These are phyloP conservation scores for Dothidotthia symphoricarpi DNA, from an alignment of 2,329 filamentous ascomycete genomes.

Conservation along the genomic window DNA sequence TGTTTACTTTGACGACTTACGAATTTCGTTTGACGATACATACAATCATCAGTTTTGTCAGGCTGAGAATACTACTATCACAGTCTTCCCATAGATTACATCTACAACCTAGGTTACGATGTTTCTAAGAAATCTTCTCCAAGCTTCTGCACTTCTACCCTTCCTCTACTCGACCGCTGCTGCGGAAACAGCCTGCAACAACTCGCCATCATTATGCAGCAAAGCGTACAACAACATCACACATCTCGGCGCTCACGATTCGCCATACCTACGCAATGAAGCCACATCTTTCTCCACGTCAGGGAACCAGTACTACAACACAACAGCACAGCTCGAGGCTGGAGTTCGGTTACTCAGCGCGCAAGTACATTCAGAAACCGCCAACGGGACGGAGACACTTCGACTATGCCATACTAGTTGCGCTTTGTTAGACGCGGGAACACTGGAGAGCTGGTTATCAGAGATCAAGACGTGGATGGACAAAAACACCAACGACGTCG, in stretches of 20 bases:
- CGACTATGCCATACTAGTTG: slow-evolving; percentile 70
- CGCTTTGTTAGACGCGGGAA: slow-evolving; percentile 65
- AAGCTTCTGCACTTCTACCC: slow-evolving; percentile 27
- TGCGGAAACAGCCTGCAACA: slow-evolving; percentile 66
- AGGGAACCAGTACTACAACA: slow-evolving; percentile 73
- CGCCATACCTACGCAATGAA: slow-evolving; percentile 66
- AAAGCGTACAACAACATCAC: slow-evolving; percentile 73
- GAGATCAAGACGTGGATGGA: slow-evolving; percentile 69
- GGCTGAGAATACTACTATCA: not conserved
- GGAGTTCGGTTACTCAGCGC: slow-evolving; percentile 70
- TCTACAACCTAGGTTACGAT: slow-evolving; percentile 19
- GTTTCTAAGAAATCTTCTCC: slow-evolving; percentile 31
- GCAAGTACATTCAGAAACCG: slow-evolving; percentile 64
- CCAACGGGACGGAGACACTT: slow-evolving; percentile 27
- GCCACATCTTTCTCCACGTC: slow-evolving; percentile 61
- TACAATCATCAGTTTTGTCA: not conserved
- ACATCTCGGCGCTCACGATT: slow-evolving; percentile 74
- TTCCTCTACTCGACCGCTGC: slow-evolving; percentile 28
- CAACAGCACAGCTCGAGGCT: slow-evolving; percentile 66
- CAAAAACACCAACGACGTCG: slow-evolving; percentile 68
- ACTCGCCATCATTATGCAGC: slow-evolving; percentile 71
- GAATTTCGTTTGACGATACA: slow-evolving; percentile 7
- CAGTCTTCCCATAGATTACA: not conserved
- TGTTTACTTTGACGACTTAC: slow-evolving; percentile 7
- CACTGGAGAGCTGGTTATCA: slow-evolving; percentile 62